Evolutionary conservation across 225 moss, liverwort and hornwort species (phyloP), one percentile per base, ranked within the genome.

Genomic region (Anthoceros angustus): DNA sequence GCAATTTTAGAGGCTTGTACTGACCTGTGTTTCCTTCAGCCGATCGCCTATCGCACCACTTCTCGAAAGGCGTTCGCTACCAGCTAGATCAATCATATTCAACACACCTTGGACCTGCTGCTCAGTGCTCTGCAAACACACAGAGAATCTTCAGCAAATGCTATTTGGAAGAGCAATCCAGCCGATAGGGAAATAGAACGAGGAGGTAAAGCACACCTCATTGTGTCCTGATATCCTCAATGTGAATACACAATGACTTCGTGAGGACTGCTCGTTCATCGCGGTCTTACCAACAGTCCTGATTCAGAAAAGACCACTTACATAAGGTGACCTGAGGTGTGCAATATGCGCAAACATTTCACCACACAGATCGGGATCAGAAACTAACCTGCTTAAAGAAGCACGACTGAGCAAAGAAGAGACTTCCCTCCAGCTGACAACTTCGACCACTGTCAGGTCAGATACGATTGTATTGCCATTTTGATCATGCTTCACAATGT

Each of bases 191-290:
- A 42, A 66, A 40, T 39, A 11, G 18, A 3, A 40, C 0, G 12
- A 6, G 42, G 3, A 8, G 64, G 41, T 2, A 50, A 66, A 4
- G 63, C 74, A 7, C 74, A 90, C 94, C 94, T 95, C 95, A 67
- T 95, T 95, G 0, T 84, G 75, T 41, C 91, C 95, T 63, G 91
- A 91, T 61, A 95, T 81, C 43, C 95, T 76, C 43, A 95, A 76
- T n/a, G 95, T 95, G 69, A 95, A 95, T 25, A 95, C 95, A 64
- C 95, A 95, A 66, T 95, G 95, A 72, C 95, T 95, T 61, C 95
- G 88, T 48, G 95, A 95, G 4, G 95, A 95, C 66, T 95, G 95
- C 73, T 95, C 95, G 71, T 95, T 95, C 95, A 95, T 95, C 43
- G 85, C 85, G 6, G 95, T 95, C 80, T 91, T 95, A 20, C 91